Evolutionary conservation across 345 rosid genomes (phyloP).

Genomic region (Ceriops tagal): DNA sequence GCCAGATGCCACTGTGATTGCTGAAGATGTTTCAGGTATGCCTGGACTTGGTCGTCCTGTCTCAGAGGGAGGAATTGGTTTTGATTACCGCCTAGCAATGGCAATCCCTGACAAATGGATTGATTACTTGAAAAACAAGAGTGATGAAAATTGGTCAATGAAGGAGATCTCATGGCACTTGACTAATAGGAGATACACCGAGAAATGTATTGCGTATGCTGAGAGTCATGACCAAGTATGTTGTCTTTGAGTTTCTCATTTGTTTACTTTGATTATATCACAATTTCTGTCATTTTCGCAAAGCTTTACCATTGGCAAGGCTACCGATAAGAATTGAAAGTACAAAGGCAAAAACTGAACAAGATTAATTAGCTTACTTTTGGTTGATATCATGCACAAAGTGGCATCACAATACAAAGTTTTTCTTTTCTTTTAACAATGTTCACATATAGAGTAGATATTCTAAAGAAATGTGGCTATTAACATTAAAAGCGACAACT

Average conservation of each 20-base stretch:
- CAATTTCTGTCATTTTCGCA: not conserved
- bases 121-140: constrained; percentile 72
- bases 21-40: constrained; percentile 87
- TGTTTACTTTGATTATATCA: constrained; percentile 7
- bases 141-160: constrained; percentile 75
- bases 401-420: too few relatives aligned
- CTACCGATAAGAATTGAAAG: not conserved
- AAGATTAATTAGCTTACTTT: not conserved
- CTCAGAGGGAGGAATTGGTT: constrained; percentile 61
- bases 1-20: constrained; percentile 66
- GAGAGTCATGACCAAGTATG: constrained; percentile 85
- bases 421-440: too few relatives aligned
- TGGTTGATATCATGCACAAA: too few relatives aligned
- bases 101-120: constrained; percentile 83
- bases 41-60: constrained; percentile 73
- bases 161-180: constrained; percentile 49
- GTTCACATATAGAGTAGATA: not conserved
- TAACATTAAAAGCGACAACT: constrained; percentile 1
- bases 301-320: not conserved
- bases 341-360: not conserved
- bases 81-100: constrained; percentile 74
- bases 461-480: not conserved
- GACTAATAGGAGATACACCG: constrained; percentile 72
- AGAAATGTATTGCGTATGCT: constrained; percentile 72
- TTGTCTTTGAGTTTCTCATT: constrained; percentile 12